Evolutionary conservation across 345 rosid genomes (phyloP).

Genomic region (Populus simonii): DNA sequence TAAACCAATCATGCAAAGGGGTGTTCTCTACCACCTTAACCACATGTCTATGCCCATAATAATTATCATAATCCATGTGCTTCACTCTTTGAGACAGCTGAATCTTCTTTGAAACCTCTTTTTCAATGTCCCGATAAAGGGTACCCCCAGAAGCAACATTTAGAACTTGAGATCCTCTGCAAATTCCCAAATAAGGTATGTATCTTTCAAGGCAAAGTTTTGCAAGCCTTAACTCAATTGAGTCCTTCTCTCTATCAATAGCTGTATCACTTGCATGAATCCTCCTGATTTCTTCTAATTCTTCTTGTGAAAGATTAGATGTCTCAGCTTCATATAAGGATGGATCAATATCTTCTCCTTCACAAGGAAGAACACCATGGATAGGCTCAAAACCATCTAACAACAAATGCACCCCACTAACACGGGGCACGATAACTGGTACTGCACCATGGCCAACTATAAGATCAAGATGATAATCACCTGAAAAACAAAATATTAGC

Average conservation of each 20-base stretch:
- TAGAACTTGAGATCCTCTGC: slow-evolving; percentile 78
- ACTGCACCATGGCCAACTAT: slow-evolving; percentile 75
- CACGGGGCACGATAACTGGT: slow-evolving; percentile 84
- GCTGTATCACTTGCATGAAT: slow-evolving; percentile 66
- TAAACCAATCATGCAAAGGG: slow-evolving; percentile 68
- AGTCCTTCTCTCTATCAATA: slow-evolving; percentile 72
- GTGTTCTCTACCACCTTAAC: slow-evolving; percentile 51
- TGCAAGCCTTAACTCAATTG: slow-evolving; percentile 68
- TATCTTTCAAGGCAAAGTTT: slow-evolving; percentile 77
- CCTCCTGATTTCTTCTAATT: slow-evolving; percentile 63
- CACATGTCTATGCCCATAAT: slow-evolving; percentile 72
- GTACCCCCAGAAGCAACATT: slow-evolving; percentile 88
- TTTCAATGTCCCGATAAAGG: slow-evolving; percentile 67
- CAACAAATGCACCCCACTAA: slow-evolving; percentile 65
- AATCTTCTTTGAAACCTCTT: slow-evolving; percentile 42
- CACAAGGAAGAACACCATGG: slow-evolving; percentile 90
- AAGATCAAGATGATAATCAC: slow-evolving; percentile 91
- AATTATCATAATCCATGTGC: slow-evolving; percentile 72
- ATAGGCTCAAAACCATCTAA: slow-evolving; percentile 81
- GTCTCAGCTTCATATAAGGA: slow-evolving; percentile 56
- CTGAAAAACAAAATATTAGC: slow-evolving; percentile 30
- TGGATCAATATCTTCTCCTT: slow-evolving; percentile 92
- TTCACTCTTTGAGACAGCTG: slow-evolving; percentile 28
- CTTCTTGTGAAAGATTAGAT: slow-evolving; percentile 51
- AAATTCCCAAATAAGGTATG: slow-evolving; percentile 81